A percentile compares a stretch with the other conserved stretches of the same genome.
phyloP scores from a whole-genome alignment of 2,329 filamentous ascomycete genomes.

The Ceratocystis smalleyi region DNA sequence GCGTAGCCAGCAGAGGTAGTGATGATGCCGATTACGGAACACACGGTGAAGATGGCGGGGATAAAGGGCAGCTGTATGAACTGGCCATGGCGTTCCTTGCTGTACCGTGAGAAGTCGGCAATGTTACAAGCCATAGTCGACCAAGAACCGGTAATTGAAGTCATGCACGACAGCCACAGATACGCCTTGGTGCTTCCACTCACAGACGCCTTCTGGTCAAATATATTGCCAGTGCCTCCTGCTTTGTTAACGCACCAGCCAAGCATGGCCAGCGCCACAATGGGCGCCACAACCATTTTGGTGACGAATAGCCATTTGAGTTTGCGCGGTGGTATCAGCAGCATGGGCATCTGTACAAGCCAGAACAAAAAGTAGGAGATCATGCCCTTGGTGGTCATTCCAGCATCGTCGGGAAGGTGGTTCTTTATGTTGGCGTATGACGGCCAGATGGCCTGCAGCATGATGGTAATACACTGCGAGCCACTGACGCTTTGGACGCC shows the following conservation, averaged over 20 bases:
- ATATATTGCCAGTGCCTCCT: conserved; percentile 18
- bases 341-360: conserved; percentile 30
- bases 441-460: conserved; percentile 27
- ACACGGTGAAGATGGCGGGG: conserved; percentile 32
- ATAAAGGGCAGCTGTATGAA: conserved; percentile 34
- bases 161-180: conserved; percentile 28
- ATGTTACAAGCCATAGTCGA: conserved; percentile 36
- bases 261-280: conserved; percentile 20
- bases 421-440: conserved; percentile 27
- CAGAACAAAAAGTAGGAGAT: conserved; percentile 33
- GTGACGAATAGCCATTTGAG: conserved; percentile 30
- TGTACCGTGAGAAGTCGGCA: conserved; percentile 26
- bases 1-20: conserved; percentile 31
- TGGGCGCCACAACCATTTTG: conserved; percentile 23
- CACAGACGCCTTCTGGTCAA: conserved; percentile 17
- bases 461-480: conserved; percentile 21
- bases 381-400: conserved; percentile 25
- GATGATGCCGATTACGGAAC: conserved; percentile 33
- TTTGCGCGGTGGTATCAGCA: conserved; percentile 31
- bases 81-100: conserved; percentile 30
- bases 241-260: conserved; percentile 26
- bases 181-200: conserved; percentile 27
- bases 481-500: conserved; percentile 29
- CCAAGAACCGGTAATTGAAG: conserved; percentile 35
- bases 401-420: conserved; percentile 24